phyloP scores from a whole-genome alignment of 306 rosid species.

The Prunus fruticosa region DNA sequence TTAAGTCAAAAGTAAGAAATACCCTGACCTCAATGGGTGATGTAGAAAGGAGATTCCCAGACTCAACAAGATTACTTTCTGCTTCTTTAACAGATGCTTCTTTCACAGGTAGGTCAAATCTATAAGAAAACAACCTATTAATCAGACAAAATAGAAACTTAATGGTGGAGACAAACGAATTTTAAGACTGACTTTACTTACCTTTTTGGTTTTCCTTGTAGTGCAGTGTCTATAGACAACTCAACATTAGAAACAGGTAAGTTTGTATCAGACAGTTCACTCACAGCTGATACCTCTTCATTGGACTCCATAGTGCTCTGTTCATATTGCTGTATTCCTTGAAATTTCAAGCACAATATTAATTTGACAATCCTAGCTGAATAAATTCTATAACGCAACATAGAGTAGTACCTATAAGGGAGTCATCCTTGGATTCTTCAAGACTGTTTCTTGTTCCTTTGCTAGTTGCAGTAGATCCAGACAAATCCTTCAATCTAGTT shows the following conservation, averaged over 20 bases:
- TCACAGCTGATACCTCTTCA: conserved; percentile 35
- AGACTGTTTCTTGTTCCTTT: conserved; percentile 6
- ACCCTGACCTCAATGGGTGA: conserved; percentile 55
- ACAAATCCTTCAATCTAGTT: conserved; percentile 6
- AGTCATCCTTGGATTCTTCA: conserved; percentile 25
- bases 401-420: conserved; percentile 40
- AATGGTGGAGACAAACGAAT: conserved; percentile 21
- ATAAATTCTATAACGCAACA: conserved; percentile 17
- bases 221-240: conserved; percentile 45
- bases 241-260: conserved; percentile 38
- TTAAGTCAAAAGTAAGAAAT: conserved; percentile 14
- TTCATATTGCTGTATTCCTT: conserved; percentile 53
- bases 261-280: conserved; percentile 34
- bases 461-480: conserved; percentile 13
- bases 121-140: conserved; percentile 34
- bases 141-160: conserved; percentile 30
- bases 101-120: conserved; percentile 53
- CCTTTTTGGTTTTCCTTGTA: conserved; percentile 74
- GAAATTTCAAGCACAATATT: conserved; percentile 35
- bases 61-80: conserved; percentile 30
- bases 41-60: conserved; percentile 30
- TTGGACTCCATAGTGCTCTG: conserved; percentile 34
- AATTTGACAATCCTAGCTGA: conserved; percentile 17
- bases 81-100: conserved; percentile 27
- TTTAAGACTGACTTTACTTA: conserved; percentile 22